Conservation (phyloP, 495 filamentous ascomycete species). For the Evansstolkia leycettana region DNA sequence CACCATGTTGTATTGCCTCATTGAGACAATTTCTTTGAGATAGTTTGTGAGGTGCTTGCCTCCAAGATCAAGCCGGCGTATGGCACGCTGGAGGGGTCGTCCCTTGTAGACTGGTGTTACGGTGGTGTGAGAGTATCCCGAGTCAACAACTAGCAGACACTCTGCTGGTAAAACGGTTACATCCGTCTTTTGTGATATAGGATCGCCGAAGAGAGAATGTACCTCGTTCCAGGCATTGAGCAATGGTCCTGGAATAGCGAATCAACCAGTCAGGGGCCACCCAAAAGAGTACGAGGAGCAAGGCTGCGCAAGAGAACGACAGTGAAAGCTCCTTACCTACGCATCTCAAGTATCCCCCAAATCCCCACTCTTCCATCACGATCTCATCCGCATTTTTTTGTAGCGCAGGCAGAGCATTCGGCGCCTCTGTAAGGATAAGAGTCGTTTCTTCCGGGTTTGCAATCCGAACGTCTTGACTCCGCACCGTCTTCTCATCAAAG, state of each 20-base stretch:
- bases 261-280: constrained; percentile 1
- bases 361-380: constrained; percentile 97
- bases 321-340: constrained; percentile 32
- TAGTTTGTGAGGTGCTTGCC: constrained; percentile 94
- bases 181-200: constrained; percentile 17
- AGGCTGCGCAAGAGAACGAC: no score
- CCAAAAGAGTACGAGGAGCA: background rate
- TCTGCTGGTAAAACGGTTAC: constrained; percentile 49
- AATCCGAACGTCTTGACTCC: constrained; percentile 22
- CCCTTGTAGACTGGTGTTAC: constrained; percentile 77
- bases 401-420: constrained; percentile 70
- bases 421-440: constrained; percentile 75
- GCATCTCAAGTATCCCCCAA: constrained; percentile 68
- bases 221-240: constrained; percentile 82
- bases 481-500: constrained; percentile 58
- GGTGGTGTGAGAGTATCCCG: constrained; percentile 89
- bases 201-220: constrained; percentile 45
- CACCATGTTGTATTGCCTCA: constrained; percentile 87
- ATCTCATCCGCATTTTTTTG: constrained; percentile 92
- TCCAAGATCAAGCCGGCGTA: constrained; percentile 81
- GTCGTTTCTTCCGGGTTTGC: constrained; percentile 58
- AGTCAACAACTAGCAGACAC: constrained; percentile 77
- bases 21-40: constrained; percentile 77
- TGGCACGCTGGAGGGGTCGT: constrained; percentile 62
- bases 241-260: constrained; percentile 38